phyloP scores from a whole-genome alignment of 768 basidiomycete species.

The Mycena latifolia region DNA sequence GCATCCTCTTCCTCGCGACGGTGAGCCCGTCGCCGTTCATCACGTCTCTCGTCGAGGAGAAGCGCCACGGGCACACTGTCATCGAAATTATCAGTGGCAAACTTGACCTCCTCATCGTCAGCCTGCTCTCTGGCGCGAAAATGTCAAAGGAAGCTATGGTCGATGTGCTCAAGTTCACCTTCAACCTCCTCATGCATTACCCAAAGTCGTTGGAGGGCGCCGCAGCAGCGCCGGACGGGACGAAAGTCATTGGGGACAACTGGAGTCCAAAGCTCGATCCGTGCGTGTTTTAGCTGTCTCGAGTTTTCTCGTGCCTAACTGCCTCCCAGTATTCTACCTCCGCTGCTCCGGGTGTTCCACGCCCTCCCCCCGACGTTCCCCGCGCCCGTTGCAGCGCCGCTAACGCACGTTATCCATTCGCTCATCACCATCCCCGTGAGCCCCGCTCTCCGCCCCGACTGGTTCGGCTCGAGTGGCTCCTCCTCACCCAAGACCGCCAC shows the following conservation, averaged over 20 bases:
- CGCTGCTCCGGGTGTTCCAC: conserved; percentile 79
- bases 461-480: conserved; percentile 64
- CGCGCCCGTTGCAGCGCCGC: conserved; percentile 75
- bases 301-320: background rate
- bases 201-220: conserved; percentile 72
- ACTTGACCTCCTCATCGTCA: conserved; percentile 66
- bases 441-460: conserved; percentile 64
- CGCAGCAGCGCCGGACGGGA: conserved; percentile 34
- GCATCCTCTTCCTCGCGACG: conserved; percentile 82
- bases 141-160: conserved; percentile 80
- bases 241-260: conserved; percentile 75
- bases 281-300: conserved; percentile 52
- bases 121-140: conserved; percentile 62
- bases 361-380: conserved; percentile 71
- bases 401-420: conserved; percentile 86
- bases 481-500: conserved; percentile 45
- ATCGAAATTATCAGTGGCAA: conserved; percentile 73
- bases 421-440: conserved; percentile 84
- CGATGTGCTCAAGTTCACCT: conserved; percentile 87
- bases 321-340: conserved; percentile 69
- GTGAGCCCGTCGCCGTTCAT: conserved; percentile 66
- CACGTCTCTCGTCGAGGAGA: conserved; percentile 73
- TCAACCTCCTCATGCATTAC: conserved; percentile 86
- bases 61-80: conserved; percentile 66
- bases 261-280: conserved; percentile 82